Percentiles rank a stretch among this genome's conserved stretches.
phyloP scores from a whole-genome alignment of 345 rosid species.

The Linum tenue region DNA sequence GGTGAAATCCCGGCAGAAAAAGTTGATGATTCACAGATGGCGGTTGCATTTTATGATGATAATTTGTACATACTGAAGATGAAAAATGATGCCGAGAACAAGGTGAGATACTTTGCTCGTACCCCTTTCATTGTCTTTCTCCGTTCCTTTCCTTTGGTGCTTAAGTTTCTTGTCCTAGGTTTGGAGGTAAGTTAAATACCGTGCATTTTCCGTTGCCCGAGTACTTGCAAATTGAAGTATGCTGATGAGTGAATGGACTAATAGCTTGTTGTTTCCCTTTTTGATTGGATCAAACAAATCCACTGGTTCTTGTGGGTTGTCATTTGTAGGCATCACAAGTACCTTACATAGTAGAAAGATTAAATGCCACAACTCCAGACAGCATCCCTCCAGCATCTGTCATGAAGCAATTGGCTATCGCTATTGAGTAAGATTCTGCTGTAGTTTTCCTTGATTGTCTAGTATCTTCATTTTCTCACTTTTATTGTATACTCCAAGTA shows the following conservation, averaged over 20 bases:
- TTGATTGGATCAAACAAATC: not conserved
- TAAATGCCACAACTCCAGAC: conserved; percentile 43
- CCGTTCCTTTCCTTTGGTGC: not conserved
- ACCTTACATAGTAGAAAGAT: conserved; percentile 39
- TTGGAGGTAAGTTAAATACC: not conserved
- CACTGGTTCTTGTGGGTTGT: not conserved
- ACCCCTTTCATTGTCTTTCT: not conserved
- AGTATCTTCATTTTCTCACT: not conserved
- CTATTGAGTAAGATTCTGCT: conserved; percentile 61
- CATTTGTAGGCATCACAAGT: conserved; percentile 48
- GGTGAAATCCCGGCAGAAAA: conserved; percentile 44
- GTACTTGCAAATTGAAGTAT: not conserved
- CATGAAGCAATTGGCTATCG: conserved; percentile 72
- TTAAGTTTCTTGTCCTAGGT: not conserved
- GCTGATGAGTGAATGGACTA: not conserved
- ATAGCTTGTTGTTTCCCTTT: not conserved
- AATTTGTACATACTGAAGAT: conserved; percentile 48
- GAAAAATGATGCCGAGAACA: conserved; percentile 67
- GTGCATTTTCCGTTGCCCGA: not conserved
- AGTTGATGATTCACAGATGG: conserved; percentile 52
- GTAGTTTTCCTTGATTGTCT: not conserved
- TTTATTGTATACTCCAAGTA: not conserved
- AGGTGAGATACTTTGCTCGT: conserved; percentile 35
- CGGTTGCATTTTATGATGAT: conserved; percentile 59
- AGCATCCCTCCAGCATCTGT: conserved; percentile 60